Evolutionary conservation across 164 flowering plant genomes (phyloP), one percentile per base, ranked within the genome.

Genomic region (Dillenia turbinata): DNA sequence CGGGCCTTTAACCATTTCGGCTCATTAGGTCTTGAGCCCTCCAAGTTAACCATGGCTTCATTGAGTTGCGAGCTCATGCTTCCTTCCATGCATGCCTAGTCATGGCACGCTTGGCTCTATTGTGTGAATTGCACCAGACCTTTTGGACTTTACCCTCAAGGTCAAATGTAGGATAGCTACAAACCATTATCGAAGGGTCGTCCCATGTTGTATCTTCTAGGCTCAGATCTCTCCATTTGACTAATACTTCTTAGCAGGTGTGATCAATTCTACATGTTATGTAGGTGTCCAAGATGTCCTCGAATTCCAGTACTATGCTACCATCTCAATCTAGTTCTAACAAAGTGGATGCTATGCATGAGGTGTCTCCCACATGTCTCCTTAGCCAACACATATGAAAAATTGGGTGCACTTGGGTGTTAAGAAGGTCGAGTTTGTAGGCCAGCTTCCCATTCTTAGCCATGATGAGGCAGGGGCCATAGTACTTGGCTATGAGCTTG

Each of bases 191-290:
- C n/a, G n/a, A n/a, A n/a, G n/a, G n/a, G n/a, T n/a, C n/a, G 15
- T 59, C 50, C 58, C 66, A 63, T 2, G 59, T 63, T 10, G 59
- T 59, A 63, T 63, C 66, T 24, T 45, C 55, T 11, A 45, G 43
- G 2, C 12, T 43, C 15, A 48, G n/a, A 44, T 13, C 33, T 47
- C 1, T 46, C 66, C 66, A 63, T 8, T 63, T 51, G 10, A 63
- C 53, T 19, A 63, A 12, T 45, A 54, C 59, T 63, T 46, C 59
- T 9, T 33, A 54, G 3, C 26, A n/a, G 0, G 66, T 46, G 0
- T n/a, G 52, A 47, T 40, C 47, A 12, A 44, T 8, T 43, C 8
- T 54, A 5, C 55, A 45, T 11, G 49, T 22, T 5, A 64, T 8
- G 10, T 47, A 10, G 1, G 47, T 43, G 12, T 64, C 54, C 51